These are phyloP conservation scores for Aegilops speltoides DNA, from an alignment of 176 grass and related monocot species.

Conservation along the genomic window DNA sequence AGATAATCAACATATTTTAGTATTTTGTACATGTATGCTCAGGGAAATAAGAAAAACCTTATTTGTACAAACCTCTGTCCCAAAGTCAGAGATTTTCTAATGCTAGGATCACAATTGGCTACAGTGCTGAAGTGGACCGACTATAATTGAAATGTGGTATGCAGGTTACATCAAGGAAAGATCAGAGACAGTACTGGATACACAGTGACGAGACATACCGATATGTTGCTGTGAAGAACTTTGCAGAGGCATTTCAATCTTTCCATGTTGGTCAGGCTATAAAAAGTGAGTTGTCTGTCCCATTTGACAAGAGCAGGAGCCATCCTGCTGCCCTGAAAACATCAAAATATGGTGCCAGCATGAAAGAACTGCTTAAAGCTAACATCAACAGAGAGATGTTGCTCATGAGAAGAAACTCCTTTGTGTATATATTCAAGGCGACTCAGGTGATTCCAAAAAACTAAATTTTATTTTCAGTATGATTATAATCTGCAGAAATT, in stretches of 20 bases:
- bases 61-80: neutral
- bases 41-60: neutral
- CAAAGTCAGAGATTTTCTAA: neutral
- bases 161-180: conserved; percentile 85
- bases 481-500: neutral
- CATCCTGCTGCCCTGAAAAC: conserved; percentile 69
- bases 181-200: conserved; percentile 83
- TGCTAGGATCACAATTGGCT: neutral
- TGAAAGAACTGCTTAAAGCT: conserved; percentile 61
- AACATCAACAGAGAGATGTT: conserved; percentile 74
- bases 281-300: conserved; percentile 46
- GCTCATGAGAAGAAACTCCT: conserved; percentile 91
- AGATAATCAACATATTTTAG: neutral
- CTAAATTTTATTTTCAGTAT: neutral
- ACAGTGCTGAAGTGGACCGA: neutral
- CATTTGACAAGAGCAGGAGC: conserved; percentile 63
- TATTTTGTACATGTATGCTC: neutral
- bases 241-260: conserved; percentile 64
- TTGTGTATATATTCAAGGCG: conserved; percentile 84
- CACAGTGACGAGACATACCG: conserved; percentile 42
- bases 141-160: neutral
- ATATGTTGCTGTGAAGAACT: conserved; percentile 70
- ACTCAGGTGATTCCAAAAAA: conserved; percentile 32
- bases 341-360: conserved; percentile 60
- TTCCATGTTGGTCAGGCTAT: conserved; percentile 59